Base-by-base conservation (phyloP, 805 yeast species). In the Pichia nakasei region DNA sequence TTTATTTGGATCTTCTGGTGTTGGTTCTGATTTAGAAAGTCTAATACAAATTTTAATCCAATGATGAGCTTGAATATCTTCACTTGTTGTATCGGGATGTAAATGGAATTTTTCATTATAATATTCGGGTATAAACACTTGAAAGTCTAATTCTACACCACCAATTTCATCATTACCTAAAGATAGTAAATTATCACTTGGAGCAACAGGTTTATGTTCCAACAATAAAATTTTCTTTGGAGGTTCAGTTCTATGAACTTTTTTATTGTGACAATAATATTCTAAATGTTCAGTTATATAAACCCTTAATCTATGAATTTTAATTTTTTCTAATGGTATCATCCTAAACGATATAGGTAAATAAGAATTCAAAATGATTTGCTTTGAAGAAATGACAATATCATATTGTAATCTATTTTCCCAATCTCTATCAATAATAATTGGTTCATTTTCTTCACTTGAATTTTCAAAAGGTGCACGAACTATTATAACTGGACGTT, bases 241-340 rank as follows among this genome's bases (percentile, higher is more conserved):
- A 0, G 98, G 97, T 65, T 93, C 97, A 61, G 87, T 77, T 43
- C 97, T 70, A 61, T 93, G 97, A 13, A 91, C 95, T 58, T 82
- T 84, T 57, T 85, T 83, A 59, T 83, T 76, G 35, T 78, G 76
- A 64, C 97, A 86, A 63, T 76, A 93, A 60, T 93, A 94, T 60
- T 91, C 97, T 61, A 85, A 66, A 54, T 85, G 87, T 59, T 93
- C 98, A 1, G 97, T 83, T 24, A 93, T 56, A 55, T 84, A 87
- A 8, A 93, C 76, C 41, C 97, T 70, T 45, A 93, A 78, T 48
- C 97, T 72, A 60, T 91, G 97, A 37, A 89, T 67, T 37, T 84
- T 80, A 18, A 93, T 80, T 58, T 93, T 93, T 38, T 88, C 95
- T 39, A 91, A 59, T 1, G 97, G 97, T 0, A 85, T 78, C 48